Percentiles rank a stretch among this genome's conserved stretches.
Evolutionary conservation across 1,139 yeast species (phyloP).

Genomic region (Kodamaea sp.): DNA sequence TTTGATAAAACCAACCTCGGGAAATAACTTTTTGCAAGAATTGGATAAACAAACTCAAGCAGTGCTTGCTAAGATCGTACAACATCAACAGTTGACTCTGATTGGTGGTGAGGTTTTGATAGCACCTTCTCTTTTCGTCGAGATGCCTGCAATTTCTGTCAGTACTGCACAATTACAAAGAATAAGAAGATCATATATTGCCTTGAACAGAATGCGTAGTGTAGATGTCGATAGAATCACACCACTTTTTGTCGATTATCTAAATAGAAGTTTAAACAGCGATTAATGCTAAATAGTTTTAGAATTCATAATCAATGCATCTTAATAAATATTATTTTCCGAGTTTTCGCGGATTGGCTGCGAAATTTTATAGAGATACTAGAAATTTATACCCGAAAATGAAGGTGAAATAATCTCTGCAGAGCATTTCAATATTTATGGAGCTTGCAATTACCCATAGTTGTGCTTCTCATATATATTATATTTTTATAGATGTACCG

Average conservation of each 20-base stretch:
- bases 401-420: too few species aligned
- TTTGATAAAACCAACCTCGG: constrained; percentile 64
- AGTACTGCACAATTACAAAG: constrained; percentile 80
- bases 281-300: constrained; percentile 9
- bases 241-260: constrained; percentile 69
- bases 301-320: too few species aligned
- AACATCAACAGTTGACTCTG: constrained; percentile 55
- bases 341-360: too few species aligned
- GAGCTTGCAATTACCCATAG: too few species aligned
- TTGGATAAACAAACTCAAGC: constrained; percentile 70
- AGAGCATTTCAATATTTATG: too few species aligned
- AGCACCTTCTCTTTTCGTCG: constrained; percentile 40
- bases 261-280: constrained; percentile 50
- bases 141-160: constrained; percentile 61
- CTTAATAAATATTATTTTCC: too few species aligned
- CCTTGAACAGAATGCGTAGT: constrained; percentile 74
- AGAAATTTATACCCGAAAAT: too few species aligned
- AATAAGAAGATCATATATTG: constrained; percentile 74
- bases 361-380: too few species aligned
- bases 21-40: constrained; percentile 72
- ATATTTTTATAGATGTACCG: too few species aligned
- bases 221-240: constrained; percentile 64
- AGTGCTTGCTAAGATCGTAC: constrained; percentile 56
- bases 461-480: too few species aligned
- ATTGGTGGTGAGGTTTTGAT: constrained; percentile 51